phyloP scores from a whole-genome alignment of 805 yeast genomes.

The Suhomyces kilbournensis region DNA sequence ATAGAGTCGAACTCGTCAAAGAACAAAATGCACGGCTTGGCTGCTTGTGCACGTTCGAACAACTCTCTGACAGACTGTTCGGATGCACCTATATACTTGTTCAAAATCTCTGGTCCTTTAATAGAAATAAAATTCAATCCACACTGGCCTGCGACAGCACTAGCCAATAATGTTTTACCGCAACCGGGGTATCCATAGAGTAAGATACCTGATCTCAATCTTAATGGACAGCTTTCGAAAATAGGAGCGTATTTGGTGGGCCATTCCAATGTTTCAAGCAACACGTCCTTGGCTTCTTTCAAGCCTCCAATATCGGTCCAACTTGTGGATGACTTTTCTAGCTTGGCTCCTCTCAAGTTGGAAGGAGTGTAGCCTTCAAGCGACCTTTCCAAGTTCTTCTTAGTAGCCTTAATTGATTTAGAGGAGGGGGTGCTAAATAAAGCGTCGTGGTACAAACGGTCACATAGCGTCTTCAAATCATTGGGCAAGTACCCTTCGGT shows the following conservation, averaged over 20 bases:
- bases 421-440: conserved; percentile 18
- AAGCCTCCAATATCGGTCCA: conserved; percentile 95
- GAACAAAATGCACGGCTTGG: conserved; percentile 88
- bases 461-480: conserved; percentile 70
- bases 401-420: conserved; percentile 17
- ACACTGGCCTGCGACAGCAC: conserved; percentile 91
- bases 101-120: conserved; percentile 93
- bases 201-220: conserved; percentile 85
- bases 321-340: conserved; percentile 68
- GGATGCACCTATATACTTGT: conserved; percentile 95
- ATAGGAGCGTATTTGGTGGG: conserved; percentile 95
- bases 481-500: conserved; percentile 90
- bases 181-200: conserved; percentile 97
- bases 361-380: conserved; percentile 74
- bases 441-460: conserved; percentile 60
- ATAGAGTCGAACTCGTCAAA: conserved; percentile 96
- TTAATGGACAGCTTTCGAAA: conserved; percentile 81
- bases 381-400: conserved; percentile 50
- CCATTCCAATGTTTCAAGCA: conserved; percentile 92
- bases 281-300: conserved; percentile 64
- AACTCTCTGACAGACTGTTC: conserved; percentile 92
- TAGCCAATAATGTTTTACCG: conserved; percentile 90
- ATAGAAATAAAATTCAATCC: conserved; percentile 90
- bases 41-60: conserved; percentile 91
- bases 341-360: conserved; percentile 78